Conservation (phyloP, 2,329 filamentous ascomycete species). For the Grosmannia clavigera region DNA sequence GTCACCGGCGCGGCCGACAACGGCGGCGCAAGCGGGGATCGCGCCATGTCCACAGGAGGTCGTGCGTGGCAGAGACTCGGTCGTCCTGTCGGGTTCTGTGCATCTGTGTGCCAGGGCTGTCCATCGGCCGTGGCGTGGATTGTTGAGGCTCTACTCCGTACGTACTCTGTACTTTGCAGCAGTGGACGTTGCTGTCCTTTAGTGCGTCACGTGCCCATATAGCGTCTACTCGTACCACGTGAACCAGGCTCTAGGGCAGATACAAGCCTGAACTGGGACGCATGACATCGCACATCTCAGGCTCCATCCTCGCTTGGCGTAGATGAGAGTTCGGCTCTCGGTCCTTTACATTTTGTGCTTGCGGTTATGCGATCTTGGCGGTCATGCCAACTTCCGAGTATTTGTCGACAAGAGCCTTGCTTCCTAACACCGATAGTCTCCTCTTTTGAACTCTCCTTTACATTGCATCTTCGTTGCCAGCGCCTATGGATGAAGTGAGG, state of each 20-base stretch:
- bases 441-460: neutral
- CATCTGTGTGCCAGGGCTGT: neutral
- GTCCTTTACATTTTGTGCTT: no score
- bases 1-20: neutral
- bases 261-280: no score
- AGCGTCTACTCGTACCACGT: neutral
- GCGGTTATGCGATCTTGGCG: no score
- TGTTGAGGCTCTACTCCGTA: neutral
- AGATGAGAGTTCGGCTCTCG: no score
- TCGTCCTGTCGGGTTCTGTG: neutral
- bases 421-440: neutral
- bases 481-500: neutral
- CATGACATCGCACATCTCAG: no score
- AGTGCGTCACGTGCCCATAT: neutral
- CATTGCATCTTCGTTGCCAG: no score
- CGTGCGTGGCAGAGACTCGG: neutral
- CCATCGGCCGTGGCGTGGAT: neutral
- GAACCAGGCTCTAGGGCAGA: no score
- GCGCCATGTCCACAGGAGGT: neutral
- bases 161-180: no score
- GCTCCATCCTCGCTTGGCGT: no score
- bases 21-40: slow-evolving; percentile 1
- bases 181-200: neutral
- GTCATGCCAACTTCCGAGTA: no score
- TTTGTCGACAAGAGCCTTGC: no score